Evolutionary conservation across 257 asterid genomes (phyloP), one percentile per base, ranked within the genome.

Genomic region (Nicotiana otophora): DNA sequence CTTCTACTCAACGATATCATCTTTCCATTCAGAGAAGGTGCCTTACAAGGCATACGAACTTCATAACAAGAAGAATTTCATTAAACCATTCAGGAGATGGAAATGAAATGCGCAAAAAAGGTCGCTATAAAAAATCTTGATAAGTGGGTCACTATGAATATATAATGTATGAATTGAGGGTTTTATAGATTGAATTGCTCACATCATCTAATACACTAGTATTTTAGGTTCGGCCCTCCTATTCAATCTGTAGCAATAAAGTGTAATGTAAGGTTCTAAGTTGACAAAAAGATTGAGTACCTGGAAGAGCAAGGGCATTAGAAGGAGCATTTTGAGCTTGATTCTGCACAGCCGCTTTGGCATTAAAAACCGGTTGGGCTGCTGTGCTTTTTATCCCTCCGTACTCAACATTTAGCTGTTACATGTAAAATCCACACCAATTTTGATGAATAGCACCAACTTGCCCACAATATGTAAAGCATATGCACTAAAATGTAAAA

Each of bases 241-340:
- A 42, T 42, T 72, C 60, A 70, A 42, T 20, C 26, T 80, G 20
- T 62, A 26, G 42, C 16, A 77, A 54, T 60, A 31, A 34, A 77
- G 51, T 57, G 20, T 5, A 74, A 76, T 16, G 11, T 23, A 53
- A 53, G 20, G 23, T 30, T 16, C 55, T 23, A 76, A 28, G 12
- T 4, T 2, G 9, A 57, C 58, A n/a, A 64, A 34, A 81, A 85
- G 42, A 81, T 61, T 17, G 48, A 16, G 78, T 89, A 95, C 99
- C 99, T 81, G 98, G 92, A 87, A 94, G 98, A 55, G 97, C 92
- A 78, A 94, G 97, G 76, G 80, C 92, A 86, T 87, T 87, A 67
- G 96, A 90, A 10, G 90, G 83, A 62, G 90, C 83, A 81, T 86
- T 89, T 81, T 84, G 88, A n/a, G 87, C 86, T 64, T 90, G 88